Evolutionary conservation across 192 early-diverging fungal genomes (phyloP), one percentile per base, ranked within the genome.

Genomic region (Cladochytrium replicatum): DNA sequence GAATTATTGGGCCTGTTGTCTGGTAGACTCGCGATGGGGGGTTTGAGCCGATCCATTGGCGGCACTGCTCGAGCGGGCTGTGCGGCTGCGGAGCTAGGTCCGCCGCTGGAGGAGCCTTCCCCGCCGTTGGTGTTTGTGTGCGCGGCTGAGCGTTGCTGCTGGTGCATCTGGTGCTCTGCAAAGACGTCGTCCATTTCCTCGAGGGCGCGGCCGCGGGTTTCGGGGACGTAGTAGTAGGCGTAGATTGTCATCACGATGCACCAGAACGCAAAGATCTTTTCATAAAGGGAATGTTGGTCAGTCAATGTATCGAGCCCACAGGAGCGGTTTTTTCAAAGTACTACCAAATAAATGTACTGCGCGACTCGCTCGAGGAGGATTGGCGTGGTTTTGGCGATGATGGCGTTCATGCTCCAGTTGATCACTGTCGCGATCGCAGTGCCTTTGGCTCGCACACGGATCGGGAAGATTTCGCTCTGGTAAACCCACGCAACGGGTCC

Each of bases 401-500:
- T 41, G 64, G 77, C 82, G 70, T 88, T 89, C 61, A 84, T 85
- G 30, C 78, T 59, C 87, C 87, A 90, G 72, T 90, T 89, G 39
- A 82, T 66, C 2, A 84, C 77, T 27, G 87, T 89, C 15, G 85
- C 77, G 6, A 86, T 55, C 11, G 80, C 78, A 46, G 83, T 78
- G 31, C 80, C 88, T 62, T 86, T 86, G 34, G 82, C 67, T 44
- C 88, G 85, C 32, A 86, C 69, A 46, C 78, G 81, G 54, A 84
- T 74, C 34, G 87, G 87, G 60, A 75, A 89, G 43, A 90, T 89
- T 66, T 90, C 88, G 13, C 85, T 75, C 37, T 87, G 88, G 51
- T 89, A 89, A 58, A 86, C 81, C 88, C 87, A 90, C 11, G 74
- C 80, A 32, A 85, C 68, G 17, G 87, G 87, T 4, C 87, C 87